Evolutionary conservation across 352 stramenopile genomes (phyloP), one percentile per base, ranked within the genome.

Genomic region (Sclerospora graminicola): DNA sequence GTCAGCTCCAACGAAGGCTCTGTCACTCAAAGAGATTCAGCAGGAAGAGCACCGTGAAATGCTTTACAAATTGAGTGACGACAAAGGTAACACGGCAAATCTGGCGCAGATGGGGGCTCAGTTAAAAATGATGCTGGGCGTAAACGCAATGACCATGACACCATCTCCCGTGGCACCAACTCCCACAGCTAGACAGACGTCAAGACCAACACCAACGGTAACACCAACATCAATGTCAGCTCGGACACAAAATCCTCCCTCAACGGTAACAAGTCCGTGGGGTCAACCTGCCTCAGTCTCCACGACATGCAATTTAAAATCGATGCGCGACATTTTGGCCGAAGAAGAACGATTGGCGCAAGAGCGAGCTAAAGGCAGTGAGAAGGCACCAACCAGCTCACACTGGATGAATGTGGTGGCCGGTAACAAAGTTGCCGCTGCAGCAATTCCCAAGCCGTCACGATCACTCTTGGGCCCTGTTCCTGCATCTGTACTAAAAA

Each of bases 61-160:
- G 50, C 72, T 79, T 13, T 66, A 63, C 49, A 66, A 72, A 39
- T 68, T 81, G 47, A 51, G 57, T 13, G 52, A 78, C 15, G 41
- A 56, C n/a, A 41, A 57, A 14, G 45, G 54, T 5, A 30, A 50
- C 29, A 47, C 53, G 10, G 30, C 57, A 3, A 73, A 86, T 45
- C 57, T 93, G 1, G 75, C 70, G 13, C 69, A 90, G 23, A 93
- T 93, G 81, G 81, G 78, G 23, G 71, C 66, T 9, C 76, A 93
- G 38, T 53, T 93, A 19, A 93, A 93, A 58, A 88, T 89, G 71
- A 93, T 93, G 81, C 63, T 93, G 4, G 81, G 81, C 15, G 79
- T 91, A 18, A 63, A 75, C n/a, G 60, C 65, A 9, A 38, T 35
- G 21, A 39, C 43, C 28, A 54, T 52, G 23, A 19, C 40, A 33